Evolutionary conservation across 768 basidiomycete genomes (phyloP).

Genomic region (Tremella yokohamensis): DNA sequence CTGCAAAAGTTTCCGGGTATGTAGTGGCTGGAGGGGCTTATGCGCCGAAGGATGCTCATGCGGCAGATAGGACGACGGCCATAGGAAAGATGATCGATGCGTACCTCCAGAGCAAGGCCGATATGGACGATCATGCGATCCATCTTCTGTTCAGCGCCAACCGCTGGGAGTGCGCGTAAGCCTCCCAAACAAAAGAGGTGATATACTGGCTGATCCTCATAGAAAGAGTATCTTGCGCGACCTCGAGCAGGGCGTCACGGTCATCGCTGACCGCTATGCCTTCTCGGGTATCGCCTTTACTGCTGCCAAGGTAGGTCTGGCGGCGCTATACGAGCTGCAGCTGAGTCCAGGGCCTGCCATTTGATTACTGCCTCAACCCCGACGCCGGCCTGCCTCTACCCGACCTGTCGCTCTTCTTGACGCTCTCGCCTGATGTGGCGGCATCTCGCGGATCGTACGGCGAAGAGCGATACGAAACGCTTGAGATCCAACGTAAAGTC

Average conservation of each 20-base stretch:
- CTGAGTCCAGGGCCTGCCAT: slow-evolving; percentile 57
- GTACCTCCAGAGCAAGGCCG: slow-evolving; percentile 76
- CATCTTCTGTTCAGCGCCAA: slow-evolving; percentile 96
- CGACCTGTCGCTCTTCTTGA: slow-evolving; percentile 81
- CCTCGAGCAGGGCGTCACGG: slow-evolving; percentile 63
- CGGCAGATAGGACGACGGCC: slow-evolving; percentile 77
- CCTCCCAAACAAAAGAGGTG: slow-evolving; percentile 5
- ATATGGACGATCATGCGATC: slow-evolving; percentile 85
- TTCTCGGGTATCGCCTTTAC: slow-evolving; percentile 92
- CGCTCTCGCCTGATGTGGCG: slow-evolving; percentile 69
- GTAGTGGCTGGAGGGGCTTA: slow-evolving; percentile 9
- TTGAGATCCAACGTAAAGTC: slow-evolving; percentile 30
- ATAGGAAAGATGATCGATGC: slow-evolving; percentile 91
- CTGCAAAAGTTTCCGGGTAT: slow-evolving; percentile 87
- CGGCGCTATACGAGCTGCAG: neutral
- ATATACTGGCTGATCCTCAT: neutral
- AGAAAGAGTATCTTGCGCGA: slow-evolving; percentile 63
- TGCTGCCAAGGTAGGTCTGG: slow-evolving; percentile 52
- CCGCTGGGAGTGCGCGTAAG: slow-evolving; percentile 88
- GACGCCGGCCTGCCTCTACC: slow-evolving; percentile 85
- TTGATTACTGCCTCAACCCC: slow-evolving; percentile 79
- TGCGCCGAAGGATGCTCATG: neutral
- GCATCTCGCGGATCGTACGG: slow-evolving; percentile 74
- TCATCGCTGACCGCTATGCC: slow-evolving; percentile 90
- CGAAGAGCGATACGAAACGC: slow-evolving; percentile 73